Evolutionary conservation across 495 filamentous ascomycete genomes (phyloP).

Genomic region (Daldinia decipiens): DNA sequence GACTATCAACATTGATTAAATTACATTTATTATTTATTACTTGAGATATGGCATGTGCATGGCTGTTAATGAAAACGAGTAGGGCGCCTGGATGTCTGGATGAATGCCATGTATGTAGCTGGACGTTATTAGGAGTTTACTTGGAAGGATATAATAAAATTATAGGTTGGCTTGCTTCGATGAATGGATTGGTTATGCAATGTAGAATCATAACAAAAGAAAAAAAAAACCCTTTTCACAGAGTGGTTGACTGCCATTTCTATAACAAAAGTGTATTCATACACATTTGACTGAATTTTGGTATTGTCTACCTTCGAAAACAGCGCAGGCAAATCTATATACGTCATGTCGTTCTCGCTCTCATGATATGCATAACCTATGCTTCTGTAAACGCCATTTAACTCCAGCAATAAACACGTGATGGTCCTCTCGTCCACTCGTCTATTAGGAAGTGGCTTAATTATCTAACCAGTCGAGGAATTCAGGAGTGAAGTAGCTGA

Average conservation of each 20-base stretch:
- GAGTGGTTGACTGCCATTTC: neutral
- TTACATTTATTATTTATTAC: neutral
- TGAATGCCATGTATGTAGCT: neutral
- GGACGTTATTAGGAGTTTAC: neutral
- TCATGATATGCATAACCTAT: conserved; percentile 21
- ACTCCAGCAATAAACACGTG: neutral
- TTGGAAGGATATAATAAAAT: neutral
- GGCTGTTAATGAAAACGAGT: neutral
- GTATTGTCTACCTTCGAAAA: conserved; percentile 8
- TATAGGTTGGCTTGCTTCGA: neutral
- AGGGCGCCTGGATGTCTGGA: neutral
- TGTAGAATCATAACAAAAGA: neutral
- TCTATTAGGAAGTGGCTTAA: conserved; percentile 27
- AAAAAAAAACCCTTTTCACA: neutral
- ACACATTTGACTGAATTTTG: conserved; percentile 1
- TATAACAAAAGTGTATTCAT: conserved; percentile 2
- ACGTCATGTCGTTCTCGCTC: conserved; percentile 27
- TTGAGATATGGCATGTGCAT: neutral
- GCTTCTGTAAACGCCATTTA: conserved; percentile 11
- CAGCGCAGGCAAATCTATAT: conserved; percentile 25
- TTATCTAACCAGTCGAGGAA: conserved; percentile 84
- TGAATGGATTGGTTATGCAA: neutral
- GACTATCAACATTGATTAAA: neutral
- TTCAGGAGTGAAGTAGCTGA: conserved; percentile 94
- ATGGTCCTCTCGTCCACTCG: conserved; percentile 1